Percentiles rank a stretch among this genome's conserved stretches.
Conservation (phyloP, 1,284 basidiomycete genomes). For the Cutaneotrichosporon dermatis region DNA sequence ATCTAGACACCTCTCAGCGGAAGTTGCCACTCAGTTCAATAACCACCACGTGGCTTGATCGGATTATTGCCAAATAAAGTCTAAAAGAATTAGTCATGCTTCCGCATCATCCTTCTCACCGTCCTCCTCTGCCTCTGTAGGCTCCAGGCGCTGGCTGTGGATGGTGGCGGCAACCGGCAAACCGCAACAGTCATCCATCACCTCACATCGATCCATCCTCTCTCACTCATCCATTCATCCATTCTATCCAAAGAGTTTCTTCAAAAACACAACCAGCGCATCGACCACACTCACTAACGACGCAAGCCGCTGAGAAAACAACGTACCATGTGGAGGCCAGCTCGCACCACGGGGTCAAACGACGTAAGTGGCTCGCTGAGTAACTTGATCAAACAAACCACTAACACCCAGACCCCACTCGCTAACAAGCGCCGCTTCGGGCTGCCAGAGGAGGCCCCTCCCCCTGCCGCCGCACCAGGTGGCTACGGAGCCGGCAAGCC, state of each 20-base stretch:
- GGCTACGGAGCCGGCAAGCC: slow-evolving; percentile 17
- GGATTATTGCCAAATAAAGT: too few relatives aligned
- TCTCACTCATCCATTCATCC: neutral
- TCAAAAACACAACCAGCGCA: too few relatives aligned
- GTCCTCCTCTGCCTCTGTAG: too few relatives aligned
- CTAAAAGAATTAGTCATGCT: too few relatives aligned
- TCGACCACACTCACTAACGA: neutral
- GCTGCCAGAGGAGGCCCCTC: slow-evolving; percentile 60
- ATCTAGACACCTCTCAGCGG: too few relatives aligned
- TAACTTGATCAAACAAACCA: too few relatives aligned
- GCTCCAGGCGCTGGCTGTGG: too few relatives aligned
- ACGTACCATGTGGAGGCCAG: slow-evolving; percentile 73
- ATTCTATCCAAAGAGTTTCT: neutral
- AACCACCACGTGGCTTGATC: too few relatives aligned
- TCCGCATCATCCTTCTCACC: too few relatives aligned
- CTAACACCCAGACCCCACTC: slow-evolving; percentile 41
- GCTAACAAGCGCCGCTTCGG: slow-evolving; percentile 83
- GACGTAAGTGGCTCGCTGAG: slow-evolving; percentile 39
- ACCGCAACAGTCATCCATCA: too few relatives aligned
- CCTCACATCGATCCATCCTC: neutral
- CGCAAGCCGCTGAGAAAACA: neutral
- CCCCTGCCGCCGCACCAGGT: slow-evolving; percentile 49
- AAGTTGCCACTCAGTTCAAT: too few relatives aligned
- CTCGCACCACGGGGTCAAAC: slow-evolving; percentile 49
- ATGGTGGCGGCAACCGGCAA: too few relatives aligned